Evolutionary conservation across 75 land plant species (phyloP).

Genomic region (Pseudotsuga menziesii): DNA sequence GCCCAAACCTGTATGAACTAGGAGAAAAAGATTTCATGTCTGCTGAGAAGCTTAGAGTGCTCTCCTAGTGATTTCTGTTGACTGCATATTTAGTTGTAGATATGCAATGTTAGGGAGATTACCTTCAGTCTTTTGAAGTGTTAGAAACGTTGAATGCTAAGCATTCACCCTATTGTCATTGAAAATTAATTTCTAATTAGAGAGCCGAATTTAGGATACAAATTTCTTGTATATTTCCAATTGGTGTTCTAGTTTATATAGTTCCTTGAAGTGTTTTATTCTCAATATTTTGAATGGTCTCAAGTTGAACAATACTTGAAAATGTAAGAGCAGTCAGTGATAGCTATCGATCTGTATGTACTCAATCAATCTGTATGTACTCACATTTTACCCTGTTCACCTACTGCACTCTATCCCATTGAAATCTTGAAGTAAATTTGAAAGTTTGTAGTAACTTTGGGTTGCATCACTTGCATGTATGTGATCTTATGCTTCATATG

Average conservation of each 20-base stretch:
- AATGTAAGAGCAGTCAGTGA: not conserved
- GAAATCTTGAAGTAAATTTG: not conserved
- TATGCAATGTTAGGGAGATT: not conserved
- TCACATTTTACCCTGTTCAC: not conserved
- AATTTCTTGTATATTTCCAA: not conserved
- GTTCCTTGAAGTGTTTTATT: not conserved
- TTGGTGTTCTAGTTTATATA: not conserved
- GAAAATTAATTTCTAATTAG: not conserved
- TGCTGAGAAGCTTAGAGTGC: too few relatives aligned
- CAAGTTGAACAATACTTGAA: not conserved
- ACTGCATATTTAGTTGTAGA: not conserved
- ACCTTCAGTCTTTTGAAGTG: not conserved
- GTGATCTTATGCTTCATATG: not conserved
- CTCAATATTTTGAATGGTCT: not conserved
- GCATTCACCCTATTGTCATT: not conserved
- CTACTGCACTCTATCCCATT: not conserved
- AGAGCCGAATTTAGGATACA: not conserved
- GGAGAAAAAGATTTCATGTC: not conserved
- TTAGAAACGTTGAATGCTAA: not conserved
- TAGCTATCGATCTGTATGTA: not conserved
- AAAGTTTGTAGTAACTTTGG: too few relatives aligned
- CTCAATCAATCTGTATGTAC: not conserved
- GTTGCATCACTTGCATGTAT: not conserved
- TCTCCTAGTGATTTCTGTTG: not conserved
- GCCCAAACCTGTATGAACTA: not conserved